Conservation (phyloP, 495 filamentous ascomycete species). For the Filosporella fistucella region DNA sequence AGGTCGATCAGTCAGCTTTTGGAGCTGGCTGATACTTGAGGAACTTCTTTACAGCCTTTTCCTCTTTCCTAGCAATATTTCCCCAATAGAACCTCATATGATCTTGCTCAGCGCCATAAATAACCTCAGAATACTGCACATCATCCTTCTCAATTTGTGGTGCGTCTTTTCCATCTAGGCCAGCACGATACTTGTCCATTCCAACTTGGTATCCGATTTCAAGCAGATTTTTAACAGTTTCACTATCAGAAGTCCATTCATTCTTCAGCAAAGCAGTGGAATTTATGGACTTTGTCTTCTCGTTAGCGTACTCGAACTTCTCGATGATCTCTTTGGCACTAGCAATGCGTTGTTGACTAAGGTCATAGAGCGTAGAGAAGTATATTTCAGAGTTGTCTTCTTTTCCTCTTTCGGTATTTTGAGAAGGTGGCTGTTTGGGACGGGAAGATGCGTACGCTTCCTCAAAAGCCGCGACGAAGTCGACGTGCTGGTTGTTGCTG, state of each 20-base stretch:
- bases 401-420: neutral
- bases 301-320: slow-evolving; percentile 11
- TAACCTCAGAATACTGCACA: neutral
- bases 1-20: no score
- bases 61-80: slow-evolving; percentile 26
- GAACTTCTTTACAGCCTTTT: slow-evolving; percentile 29
- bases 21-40: no score
- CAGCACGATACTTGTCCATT: slow-evolving; percentile 7
- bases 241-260: slow-evolving; percentile 26
- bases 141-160: slow-evolving; percentile 1
- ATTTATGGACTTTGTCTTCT: slow-evolving; percentile 4
- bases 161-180: neutral
- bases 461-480: slow-evolving; percentile 15
- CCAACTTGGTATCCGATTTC: slow-evolving; percentile 24
- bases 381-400: neutral
- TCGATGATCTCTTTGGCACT: slow-evolving; percentile 7
- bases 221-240: slow-evolving; percentile 29
- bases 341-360: neutral
- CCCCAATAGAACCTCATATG: slow-evolving; percentile 19
- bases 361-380: slow-evolving; percentile 12
- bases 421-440: neutral
- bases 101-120: slow-evolving; percentile 3
- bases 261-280: slow-evolving; percentile 12
- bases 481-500: slow-evolving; percentile 10
- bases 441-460: slow-evolving; percentile 6